Conservation (phyloP, 306 rosid genomes). For the Vicia villosa region DNA sequence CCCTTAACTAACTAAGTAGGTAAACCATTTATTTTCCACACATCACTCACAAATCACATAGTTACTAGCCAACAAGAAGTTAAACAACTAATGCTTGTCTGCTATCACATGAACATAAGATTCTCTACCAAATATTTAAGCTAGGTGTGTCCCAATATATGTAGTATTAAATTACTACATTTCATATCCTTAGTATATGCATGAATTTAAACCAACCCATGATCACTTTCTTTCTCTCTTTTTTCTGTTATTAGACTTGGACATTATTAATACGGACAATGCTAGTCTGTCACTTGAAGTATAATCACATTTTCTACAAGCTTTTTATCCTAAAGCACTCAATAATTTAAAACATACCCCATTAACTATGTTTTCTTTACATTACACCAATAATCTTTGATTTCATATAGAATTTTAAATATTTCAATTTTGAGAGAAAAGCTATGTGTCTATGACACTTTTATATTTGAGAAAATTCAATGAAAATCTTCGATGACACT, state of each 20-base stretch:
- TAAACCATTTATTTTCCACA: not conserved
- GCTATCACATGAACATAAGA: constrained; percentile 42
- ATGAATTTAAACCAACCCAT: constrained; percentile 39
- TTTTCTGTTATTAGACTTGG: constrained; percentile 38
- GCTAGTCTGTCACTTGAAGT: constrained; percentile 53
- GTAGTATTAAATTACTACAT: constrained; percentile 12
- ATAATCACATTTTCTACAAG: constrained; percentile 45
- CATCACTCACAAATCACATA: constrained; percentile 20
- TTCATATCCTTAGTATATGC: constrained; percentile 33
- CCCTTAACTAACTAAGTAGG: not conserved
- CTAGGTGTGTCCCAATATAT: constrained; percentile 39
- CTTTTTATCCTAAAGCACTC: constrained; percentile 46
- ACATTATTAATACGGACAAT: constrained; percentile 47
- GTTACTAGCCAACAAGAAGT: constrained; percentile 40
- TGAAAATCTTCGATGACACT: not conserved
- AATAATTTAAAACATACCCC: constrained; percentile 56
- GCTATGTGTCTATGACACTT: not conserved
- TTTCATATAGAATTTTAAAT: not conserved
- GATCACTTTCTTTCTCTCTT: constrained; percentile 43
- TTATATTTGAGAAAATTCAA: not conserved
- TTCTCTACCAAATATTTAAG: constrained; percentile 36
- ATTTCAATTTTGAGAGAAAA: not conserved
- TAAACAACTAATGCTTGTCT: constrained; percentile 39
- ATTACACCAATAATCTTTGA: not conserved
- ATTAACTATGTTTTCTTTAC: constrained; percentile 30